These are phyloP conservation scores for Arthroderma sp. DNA, from an alignment of 2,329 filamentous ascomycete genomes.

Conservation along the genomic window DNA sequence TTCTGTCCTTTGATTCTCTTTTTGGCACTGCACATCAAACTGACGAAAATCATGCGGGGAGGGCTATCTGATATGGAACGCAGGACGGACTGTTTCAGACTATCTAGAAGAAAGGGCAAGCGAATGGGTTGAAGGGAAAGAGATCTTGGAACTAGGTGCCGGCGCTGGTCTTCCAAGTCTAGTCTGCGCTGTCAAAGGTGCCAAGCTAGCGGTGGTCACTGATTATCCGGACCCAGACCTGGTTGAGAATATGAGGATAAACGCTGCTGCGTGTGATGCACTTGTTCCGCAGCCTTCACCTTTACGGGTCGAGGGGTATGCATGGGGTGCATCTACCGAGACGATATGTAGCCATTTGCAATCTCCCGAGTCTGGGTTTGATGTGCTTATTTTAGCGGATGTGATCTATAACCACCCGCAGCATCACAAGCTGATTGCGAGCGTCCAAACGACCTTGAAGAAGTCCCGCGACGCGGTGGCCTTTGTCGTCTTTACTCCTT, in stretches of 20 bases:
- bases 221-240: conserved; percentile 81
- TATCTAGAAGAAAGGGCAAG: conserved; percentile 61
- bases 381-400: conserved; percentile 75
- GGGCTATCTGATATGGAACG: conserved; percentile 88
- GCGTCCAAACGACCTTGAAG: conserved; percentile 55
- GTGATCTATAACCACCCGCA: conserved; percentile 84
- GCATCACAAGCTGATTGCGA: conserved; percentile 63
- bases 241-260: conserved; percentile 65
- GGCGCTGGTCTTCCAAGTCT: conserved; percentile 76
- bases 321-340: conserved; percentile 61
- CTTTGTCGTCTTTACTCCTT: conserved; percentile 87
- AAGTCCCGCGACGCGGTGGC: conserved; percentile 46
- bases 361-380: conserved; percentile 41
- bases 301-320: conserved; percentile 56
- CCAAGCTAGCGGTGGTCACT: conserved; percentile 58
- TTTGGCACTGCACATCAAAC: conserved; percentile 7
- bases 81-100: conserved; percentile 60
- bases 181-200: conserved; percentile 60
- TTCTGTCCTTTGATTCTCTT: background rate
- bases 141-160: conserved; percentile 80
- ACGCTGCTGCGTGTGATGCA: conserved; percentile 48
- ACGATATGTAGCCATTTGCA: conserved; percentile 47
- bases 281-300: conserved; percentile 25
- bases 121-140: conserved; percentile 48
- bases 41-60: conserved; percentile 19